Evolutionary conservation across 768 basidiomycete species (phyloP), one percentile per base, ranked within the genome.

Genomic region (Phanerochaete carnosa): DNA sequence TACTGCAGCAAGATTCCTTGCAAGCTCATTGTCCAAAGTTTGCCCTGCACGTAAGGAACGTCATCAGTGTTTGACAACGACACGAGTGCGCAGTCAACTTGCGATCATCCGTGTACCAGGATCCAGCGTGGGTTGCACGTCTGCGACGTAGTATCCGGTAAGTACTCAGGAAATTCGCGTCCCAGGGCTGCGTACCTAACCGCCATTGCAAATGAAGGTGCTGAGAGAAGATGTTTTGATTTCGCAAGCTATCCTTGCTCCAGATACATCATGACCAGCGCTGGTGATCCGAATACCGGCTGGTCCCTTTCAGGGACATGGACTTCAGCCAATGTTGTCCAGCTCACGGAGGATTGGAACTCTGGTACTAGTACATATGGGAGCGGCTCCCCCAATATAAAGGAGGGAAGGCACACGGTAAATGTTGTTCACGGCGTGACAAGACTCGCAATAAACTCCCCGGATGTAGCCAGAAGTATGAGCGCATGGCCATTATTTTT

Each of bases 81-180:
- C n/a, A 45, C 32, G 28, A n/a, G 19, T 22, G 39, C 3, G 30
- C 15, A 39, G 5, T 3, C 3, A 22, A 70, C 70, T 15, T 68
- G 90, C 94, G 79, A 65, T 92, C 77, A 49, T 73, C 79, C 22
- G 84, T 85, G 74, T 98, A 98, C 96, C 96, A 98, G 60, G 85
- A 87, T 37, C 89, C 90, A 2, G 94, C 94, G 76, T 98, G 95
- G 1, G 89, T 86, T 1, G 94, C 90, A 51, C 73, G 70, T 73
- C 91, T 62, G 28, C 3, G 26, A 8, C 13, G 47, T 25, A 49
- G 47, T 16, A 5, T 25, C 22, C 26, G 37, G 4, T 26, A 15
- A 52, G 51, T n/a, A 9, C 26, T 28, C 23, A 28, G 39, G 19
- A 19, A 19, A 7, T 9, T 9, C 39, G 49, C 29, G 23, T 25